Conservation (phyloP, 768 basidiomycete species). For the Lyophyllum decastes region DNA sequence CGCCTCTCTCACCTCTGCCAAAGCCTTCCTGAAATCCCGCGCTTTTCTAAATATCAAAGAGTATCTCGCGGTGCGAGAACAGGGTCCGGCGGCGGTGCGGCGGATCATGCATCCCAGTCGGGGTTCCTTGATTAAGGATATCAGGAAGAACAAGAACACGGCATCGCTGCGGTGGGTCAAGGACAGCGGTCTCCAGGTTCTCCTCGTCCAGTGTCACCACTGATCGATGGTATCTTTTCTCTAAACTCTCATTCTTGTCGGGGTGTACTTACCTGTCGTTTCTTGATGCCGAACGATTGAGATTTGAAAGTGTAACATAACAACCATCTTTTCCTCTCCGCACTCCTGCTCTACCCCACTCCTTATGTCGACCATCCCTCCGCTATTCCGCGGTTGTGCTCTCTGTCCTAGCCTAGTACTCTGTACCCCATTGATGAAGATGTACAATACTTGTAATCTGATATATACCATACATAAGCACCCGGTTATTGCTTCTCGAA, state of each 20-base stretch:
- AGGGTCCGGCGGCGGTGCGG: conserved; percentile 64
- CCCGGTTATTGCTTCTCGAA: neutral
- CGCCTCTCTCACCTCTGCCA: conserved; percentile 63
- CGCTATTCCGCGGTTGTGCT: neutral
- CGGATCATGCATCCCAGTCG: conserved; percentile 63
- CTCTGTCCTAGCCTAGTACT: neutral
- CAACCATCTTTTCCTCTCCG: neutral
- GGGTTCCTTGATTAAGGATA: conserved; percentile 60
- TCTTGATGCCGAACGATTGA: neutral
- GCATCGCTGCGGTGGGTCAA: conserved; percentile 62
- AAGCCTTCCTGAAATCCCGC: conserved; percentile 60
- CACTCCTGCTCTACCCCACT: neutral
- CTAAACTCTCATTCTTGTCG: neutral
- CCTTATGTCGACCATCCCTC: neutral
- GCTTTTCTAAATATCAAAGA: conserved; percentile 75
- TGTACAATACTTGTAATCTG: conserved; percentile 3
- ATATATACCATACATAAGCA: neutral
- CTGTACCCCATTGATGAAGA: neutral
- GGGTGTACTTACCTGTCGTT: neutral
- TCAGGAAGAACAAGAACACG: conserved; percentile 45
- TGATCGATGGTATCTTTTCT: conserved; percentile 21
- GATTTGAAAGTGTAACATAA: neutral
- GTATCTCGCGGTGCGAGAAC: conserved; percentile 65
- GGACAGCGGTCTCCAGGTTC: conserved; percentile 59
- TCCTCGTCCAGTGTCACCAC: conserved; percentile 54